Evolutionary conservation across 305 asterid species (phyloP), one percentile per base, ranked within the genome.

Genomic region (Stenogyne calaminthoides): DNA sequence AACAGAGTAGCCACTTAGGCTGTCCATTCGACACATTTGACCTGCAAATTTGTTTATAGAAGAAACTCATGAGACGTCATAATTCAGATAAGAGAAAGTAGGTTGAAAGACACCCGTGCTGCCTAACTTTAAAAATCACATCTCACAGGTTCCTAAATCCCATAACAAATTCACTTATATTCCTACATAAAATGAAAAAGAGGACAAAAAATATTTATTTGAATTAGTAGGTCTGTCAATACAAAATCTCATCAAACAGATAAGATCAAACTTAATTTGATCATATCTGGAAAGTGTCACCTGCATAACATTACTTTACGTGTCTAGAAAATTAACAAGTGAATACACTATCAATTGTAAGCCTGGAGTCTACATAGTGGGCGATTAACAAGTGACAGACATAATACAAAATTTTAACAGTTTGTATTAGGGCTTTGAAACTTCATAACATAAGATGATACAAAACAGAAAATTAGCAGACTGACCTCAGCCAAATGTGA

Each of bases 401-500:
- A 22, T 51, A 10, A 51, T 34, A 40, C 44, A 27, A 14, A 63
- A 54, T 59, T 22, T 20, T 52, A 46, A n/a, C 60, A 69, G 40
- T 39, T 29, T 44, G 22, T 46, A 15, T 12, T 19, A 37, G 58
- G 56, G 19, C 18, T 19, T 58, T 76, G 29, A 67, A 55, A 64
- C 40, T 47, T 64, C 49, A 56, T 57, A 47, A 37, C 72, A 62
- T 32, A 42, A 52, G 63, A 19, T 54, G 29, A 55, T 55, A 10
- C 57, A 7, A 36, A 55, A 56, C 9, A 25, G 16, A 56, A 19
- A 27, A 52, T 55, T 27, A 63, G 72, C 67, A n/a, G 61, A 73
- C 87, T 19, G 37, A 89, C 98, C 98, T 89, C 84, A 93, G 88
- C 98, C 98, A 93, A 73, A 93, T 93, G 81, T 93, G 98, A 82